Conservation (phyloP, 345 rosid genomes). For the Gossypium longicalyx region DNA sequence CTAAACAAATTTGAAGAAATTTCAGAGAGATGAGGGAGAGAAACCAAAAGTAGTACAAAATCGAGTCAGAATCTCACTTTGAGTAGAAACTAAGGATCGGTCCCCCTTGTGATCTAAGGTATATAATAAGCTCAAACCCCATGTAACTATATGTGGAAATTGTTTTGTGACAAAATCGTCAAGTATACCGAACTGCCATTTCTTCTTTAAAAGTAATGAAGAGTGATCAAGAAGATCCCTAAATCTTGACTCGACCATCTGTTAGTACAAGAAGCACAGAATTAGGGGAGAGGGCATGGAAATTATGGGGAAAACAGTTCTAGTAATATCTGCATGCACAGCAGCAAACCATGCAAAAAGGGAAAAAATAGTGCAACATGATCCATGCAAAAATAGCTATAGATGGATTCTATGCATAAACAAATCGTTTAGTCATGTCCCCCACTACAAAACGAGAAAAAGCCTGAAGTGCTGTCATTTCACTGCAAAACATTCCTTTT, state of each 20-base stretch:
- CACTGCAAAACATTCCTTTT: not conserved
- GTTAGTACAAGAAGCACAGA: conserved; percentile 16
- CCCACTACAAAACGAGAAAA: no score
- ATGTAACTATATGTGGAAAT: conserved; percentile 93
- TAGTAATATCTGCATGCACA: not conserved
- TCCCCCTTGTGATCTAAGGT: conserved; percentile 91
- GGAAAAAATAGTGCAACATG: not conserved
- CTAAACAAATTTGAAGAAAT: conserved; percentile 35
- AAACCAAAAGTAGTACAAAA: not conserved
- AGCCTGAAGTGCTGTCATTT: not conserved
- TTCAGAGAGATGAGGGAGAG: not conserved
- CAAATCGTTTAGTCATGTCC: not conserved
- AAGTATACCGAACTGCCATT: conserved; percentile 84
- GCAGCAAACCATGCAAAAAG: not conserved
- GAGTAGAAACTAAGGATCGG: conserved; percentile 73
- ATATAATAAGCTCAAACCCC: conserved; percentile 96
- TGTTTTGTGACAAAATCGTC: conserved; percentile 97
- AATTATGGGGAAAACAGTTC: not conserved
- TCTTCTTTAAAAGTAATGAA: conserved; percentile 70
- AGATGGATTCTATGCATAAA: not conserved
- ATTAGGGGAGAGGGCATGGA: not conserved
- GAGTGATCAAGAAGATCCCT: conserved; percentile 82
- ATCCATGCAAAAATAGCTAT: not conserved
- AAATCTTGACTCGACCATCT: conserved; percentile 94
- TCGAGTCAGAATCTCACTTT: conserved; percentile 45